Conservation (phyloP, 805 yeast species). For the Scheffersomyces coipomensis region DNA sequence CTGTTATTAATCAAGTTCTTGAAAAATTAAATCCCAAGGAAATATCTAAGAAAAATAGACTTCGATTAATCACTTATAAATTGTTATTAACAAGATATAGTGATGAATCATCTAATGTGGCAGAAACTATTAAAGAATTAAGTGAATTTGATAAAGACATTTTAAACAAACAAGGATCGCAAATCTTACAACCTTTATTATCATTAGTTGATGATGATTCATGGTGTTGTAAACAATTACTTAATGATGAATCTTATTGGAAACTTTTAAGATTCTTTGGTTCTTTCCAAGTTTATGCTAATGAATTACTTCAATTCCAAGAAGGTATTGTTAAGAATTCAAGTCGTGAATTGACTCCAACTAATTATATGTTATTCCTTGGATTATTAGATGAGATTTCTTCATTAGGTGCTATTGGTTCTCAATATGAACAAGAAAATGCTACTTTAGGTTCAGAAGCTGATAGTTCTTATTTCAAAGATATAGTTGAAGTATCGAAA, state of each 20-base stretch:
- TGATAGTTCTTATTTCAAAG: constrained; percentile 47
- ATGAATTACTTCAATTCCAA: constrained; percentile 46
- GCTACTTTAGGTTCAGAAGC: constrained; percentile 39
- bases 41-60: constrained; percentile 26
- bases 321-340: constrained; percentile 34
- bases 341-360: constrained; percentile 37
- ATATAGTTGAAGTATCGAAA: constrained; percentile 56
- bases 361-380: constrained; percentile 62
- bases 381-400: constrained; percentile 79
- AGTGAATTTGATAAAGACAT: constrained; percentile 40
- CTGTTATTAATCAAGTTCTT: constrained; percentile 13
- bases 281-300: constrained; percentile 41
- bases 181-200: constrained; percentile 47
- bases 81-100: constrained; percentile 44
- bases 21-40: constrained; percentile 8
- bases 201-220: constrained; percentile 45
- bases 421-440: constrained; percentile 69
- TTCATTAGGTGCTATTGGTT: constrained; percentile 76
- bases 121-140: constrained; percentile 5
- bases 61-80: constrained; percentile 53
- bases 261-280: constrained; percentile 49
- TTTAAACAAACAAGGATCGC: constrained; percentile 42
- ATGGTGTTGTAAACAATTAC: constrained; percentile 38
- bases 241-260: constrained; percentile 50
- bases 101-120: constrained; percentile 15